These are phyloP conservation scores for Aspergillus carlsbadensis DNA, from an alignment of 495 filamentous ascomycete species.

Conservation along the genomic window DNA sequence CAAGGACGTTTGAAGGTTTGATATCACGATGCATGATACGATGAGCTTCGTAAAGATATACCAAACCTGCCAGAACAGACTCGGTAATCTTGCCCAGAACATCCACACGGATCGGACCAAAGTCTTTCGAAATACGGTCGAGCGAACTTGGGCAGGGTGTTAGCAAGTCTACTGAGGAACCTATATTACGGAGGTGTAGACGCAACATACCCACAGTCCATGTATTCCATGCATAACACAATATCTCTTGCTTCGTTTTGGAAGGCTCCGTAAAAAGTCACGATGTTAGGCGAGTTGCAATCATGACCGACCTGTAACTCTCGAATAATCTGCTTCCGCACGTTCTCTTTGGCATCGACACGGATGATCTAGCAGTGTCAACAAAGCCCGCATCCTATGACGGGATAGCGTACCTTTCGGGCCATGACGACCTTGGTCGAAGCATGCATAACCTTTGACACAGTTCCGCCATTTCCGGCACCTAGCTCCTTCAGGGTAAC, in stretches of 20 bases:
- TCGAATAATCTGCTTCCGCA: slow-evolving; percentile 91
- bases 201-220: slow-evolving; percentile 88
- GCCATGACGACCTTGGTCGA: slow-evolving; percentile 96
- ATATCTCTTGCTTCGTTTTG: slow-evolving; percentile 94
- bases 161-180: background rate
- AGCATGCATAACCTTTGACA: slow-evolving; percentile 95
- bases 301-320: slow-evolving; percentile 98
- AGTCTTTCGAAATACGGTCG: slow-evolving; percentile 88
- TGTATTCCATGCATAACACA: slow-evolving; percentile 99
- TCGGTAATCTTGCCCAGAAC: slow-evolving; percentile 99
- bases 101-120: slow-evolving; percentile 95
- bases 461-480: slow-evolving; percentile 93
- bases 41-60: slow-evolving; percentile 90
- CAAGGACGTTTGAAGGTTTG: slow-evolving; percentile 94
- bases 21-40: slow-evolving; percentile 99
- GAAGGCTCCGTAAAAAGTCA: slow-evolving; percentile 96
- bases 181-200: no score
- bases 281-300: slow-evolving; percentile 93
- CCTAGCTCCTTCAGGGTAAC: slow-evolving; percentile 92
- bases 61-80: slow-evolving; percentile 89
- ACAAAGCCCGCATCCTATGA: background rate
- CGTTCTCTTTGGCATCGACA: slow-evolving; percentile 94
- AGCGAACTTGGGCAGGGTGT: slow-evolving; percentile 57
- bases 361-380: slow-evolving; percentile 80
- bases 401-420: slow-evolving; percentile 69